Base-by-base conservation (phyloP, 1,284 basidiomycete species). In the Cutaneotrichosporon cutaneum region DNA sequence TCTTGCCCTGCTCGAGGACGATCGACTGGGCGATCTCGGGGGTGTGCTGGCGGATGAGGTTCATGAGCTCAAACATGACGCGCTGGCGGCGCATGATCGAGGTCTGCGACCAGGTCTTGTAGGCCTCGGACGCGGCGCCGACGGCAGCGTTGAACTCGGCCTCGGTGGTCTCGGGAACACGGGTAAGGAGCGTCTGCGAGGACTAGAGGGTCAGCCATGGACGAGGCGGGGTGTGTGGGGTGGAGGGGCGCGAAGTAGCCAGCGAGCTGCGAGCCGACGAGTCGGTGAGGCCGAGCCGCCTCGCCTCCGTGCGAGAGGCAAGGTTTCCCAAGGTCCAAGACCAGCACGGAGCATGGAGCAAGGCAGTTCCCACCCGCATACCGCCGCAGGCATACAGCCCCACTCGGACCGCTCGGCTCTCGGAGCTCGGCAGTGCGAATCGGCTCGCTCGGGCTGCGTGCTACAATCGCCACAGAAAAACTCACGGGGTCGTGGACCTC, bases 1-100 rank as follows among this genome's bases (percentile, higher is more conserved):
- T 94, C 80, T 95, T 95, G 48, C 92, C 92, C 79, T 95, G 93
- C 77, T 95, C 93, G 14, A 94, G 81, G 24, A 93, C 76, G 63
- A 94, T 85, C 39, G 86, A 86, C 55, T 72, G 71, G 53, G 77
- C 78, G 53, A 76, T 90, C 86, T 57, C 88, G 26, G 70, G 68
- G 44, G 70, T 84, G 72, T 93, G 87, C 73, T 89, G 81, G 52
- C 90, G 87, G 62, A 94, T 85, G 33, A 90, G 83, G 69, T 88
- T 84, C 74, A 93, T 92, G 21, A 95, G 82, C 92, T 94, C 92
- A 68, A 98, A 83, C 68, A 89, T 90, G 78, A 96, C 89, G 63
- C 88, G 85, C 78, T 99, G 95, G 52, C 95, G 87, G 56, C 87
- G 87, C 62, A 99, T 82, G 47, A 97, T 84, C 68, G 89, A 92